Conservation (phyloP, 805 yeast genomes). For the Wickerhamomyces ciferrii region DNA sequence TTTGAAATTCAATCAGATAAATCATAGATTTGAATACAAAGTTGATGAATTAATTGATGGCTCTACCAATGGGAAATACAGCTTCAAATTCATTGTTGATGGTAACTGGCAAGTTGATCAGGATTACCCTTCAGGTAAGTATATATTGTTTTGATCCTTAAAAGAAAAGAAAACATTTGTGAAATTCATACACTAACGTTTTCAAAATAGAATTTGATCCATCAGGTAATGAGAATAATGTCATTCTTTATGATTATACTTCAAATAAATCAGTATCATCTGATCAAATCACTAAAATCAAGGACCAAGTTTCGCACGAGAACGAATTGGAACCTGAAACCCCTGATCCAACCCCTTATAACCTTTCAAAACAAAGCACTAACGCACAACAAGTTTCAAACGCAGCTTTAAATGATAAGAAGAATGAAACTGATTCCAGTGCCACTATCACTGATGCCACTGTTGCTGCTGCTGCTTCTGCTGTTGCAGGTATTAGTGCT, state of each 20-base stretch:
- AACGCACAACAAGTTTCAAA: background rate
- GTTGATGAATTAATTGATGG: slow-evolving; percentile 5
- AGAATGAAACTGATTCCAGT: background rate
- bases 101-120: slow-evolving; percentile 15
- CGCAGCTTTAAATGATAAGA: background rate
- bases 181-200: slow-evolving; percentile 23
- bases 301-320: slow-evolving; percentile 1
- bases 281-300: slow-evolving; percentile 1
- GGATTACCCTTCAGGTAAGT: slow-evolving; percentile 17
- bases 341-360: slow-evolving; percentile 24
- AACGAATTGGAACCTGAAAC: slow-evolving; percentile 20
- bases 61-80: slow-evolving; percentile 14
- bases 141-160: background rate
- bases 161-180: slow-evolving; percentile 14
- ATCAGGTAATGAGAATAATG: slow-evolving; percentile 33
- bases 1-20: slow-evolving; percentile 5
- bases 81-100: slow-evolving; percentile 21
- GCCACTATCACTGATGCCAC: background rate
- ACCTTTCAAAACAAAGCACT: background rate
- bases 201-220: slow-evolving; percentile 27
- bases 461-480: background rate
- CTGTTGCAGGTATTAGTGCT: background rate
- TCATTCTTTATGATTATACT: slow-evolving; percentile 16
- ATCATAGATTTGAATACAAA: slow-evolving; percentile 7
- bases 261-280: background rate